phyloP scores from a whole-genome alignment of 805 yeast species.

The Monosporozyma solicola region DNA sequence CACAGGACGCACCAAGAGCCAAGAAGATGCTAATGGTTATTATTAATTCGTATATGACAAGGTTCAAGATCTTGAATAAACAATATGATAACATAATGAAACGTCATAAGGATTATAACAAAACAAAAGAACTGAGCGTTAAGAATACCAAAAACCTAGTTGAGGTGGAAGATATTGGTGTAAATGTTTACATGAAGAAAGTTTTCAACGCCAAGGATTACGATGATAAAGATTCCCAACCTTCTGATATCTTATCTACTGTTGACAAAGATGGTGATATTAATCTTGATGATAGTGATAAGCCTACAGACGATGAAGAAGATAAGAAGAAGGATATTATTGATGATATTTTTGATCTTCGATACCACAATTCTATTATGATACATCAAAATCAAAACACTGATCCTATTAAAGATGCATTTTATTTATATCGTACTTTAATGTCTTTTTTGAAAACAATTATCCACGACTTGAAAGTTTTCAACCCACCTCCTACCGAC shows the following conservation, averaged over 20 bases:
- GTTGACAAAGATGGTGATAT: slow-evolving; percentile 9
- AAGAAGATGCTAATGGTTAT: slow-evolving; percentile 73
- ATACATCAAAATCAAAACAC: slow-evolving; percentile 35
- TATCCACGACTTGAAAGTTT: slow-evolving; percentile 77
- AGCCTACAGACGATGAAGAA: slow-evolving; percentile 5
- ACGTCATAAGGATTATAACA: slow-evolving; percentile 48
- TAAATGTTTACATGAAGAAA: slow-evolving; percentile 31
- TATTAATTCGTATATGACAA: slow-evolving; percentile 76
- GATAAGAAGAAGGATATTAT: slow-evolving; percentile 9
- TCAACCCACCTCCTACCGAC: slow-evolving; percentile 72
- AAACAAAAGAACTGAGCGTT: slow-evolving; percentile 35
- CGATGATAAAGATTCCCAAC: slow-evolving; percentile 10
- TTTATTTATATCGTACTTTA: slow-evolving; percentile 77
- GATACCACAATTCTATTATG: not conserved
- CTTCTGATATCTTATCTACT: not conserved
- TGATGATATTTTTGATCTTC: slow-evolving; percentile 38
- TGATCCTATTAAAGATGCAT: slow-evolving; percentile 79
- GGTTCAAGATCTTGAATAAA: slow-evolving; percentile 68
- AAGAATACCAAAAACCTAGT: slow-evolving; percentile 31
- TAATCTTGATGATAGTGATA: slow-evolving; percentile 9
- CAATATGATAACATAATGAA: slow-evolving; percentile 58
- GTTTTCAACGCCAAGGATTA: slow-evolving; percentile 26
- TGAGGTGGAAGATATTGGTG: slow-evolving; percentile 30
- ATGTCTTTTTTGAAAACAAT: slow-evolving; percentile 86
- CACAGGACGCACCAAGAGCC: slow-evolving; percentile 57